Conservation (phyloP, 352 stramenopile genomes). For the Ophiocytium majus region DNA sequence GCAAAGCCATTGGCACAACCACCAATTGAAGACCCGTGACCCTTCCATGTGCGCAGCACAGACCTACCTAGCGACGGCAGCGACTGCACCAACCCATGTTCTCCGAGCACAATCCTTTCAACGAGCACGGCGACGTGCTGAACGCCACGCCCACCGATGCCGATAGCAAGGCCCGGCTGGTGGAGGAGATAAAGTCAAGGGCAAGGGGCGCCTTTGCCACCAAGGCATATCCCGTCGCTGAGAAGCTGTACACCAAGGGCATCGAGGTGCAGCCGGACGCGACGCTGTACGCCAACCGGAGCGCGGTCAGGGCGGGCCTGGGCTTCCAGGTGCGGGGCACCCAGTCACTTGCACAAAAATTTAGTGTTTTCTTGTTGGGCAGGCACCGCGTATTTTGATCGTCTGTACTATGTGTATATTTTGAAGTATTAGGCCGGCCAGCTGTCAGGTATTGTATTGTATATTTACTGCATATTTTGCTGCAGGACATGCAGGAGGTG, state of each 20-base stretch:
- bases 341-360: too few species aligned
- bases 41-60: too few species aligned
- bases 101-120: conserved; percentile 26
- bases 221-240: conserved; percentile 78
- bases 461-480: too few species aligned
- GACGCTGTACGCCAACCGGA: conserved; percentile 78
- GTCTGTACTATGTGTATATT: too few species aligned
- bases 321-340: too few species aligned
- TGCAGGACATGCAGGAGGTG: too few species aligned
- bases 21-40: too few species aligned
- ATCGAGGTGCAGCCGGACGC: conserved; percentile 69
- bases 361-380: too few species aligned
- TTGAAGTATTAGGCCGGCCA: too few species aligned
- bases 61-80: not conserved
- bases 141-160: conserved; percentile 55
- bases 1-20: too few species aligned
- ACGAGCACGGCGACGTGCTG: conserved; percentile 57
- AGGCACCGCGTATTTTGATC: too few species aligned
- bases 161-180: conserved; percentile 59
- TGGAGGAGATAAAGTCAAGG: conserved; percentile 76
- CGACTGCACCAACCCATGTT: conserved; percentile 6
- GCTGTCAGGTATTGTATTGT: too few species aligned
- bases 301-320: not conserved
- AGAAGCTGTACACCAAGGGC: conserved; percentile 91
- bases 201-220: conserved; percentile 61